Percentiles rank a stretch among this genome's conserved stretches.
These are phyloP conservation scores for Xylaria acuta DNA, from an alignment of 495 filamentous ascomycete genomes.

Conservation along the genomic window DNA sequence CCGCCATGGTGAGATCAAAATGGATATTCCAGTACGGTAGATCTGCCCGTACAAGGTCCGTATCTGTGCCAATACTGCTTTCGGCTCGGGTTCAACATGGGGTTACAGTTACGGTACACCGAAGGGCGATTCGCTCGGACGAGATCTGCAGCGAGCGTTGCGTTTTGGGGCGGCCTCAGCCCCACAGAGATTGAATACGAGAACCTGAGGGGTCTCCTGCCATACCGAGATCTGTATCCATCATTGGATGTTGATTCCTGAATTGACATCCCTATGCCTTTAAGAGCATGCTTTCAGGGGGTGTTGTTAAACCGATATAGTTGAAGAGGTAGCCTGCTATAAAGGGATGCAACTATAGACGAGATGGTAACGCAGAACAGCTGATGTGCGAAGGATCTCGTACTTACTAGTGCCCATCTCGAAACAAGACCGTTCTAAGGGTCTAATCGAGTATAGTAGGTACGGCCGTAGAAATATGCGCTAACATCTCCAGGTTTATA, in stretches of 20 bases:
- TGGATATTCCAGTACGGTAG: not conserved
- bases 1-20: constrained; percentile 12
- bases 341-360: not conserved
- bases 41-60: constrained; percentile 16
- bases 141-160: constrained; percentile 19
- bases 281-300: too few species aligned
- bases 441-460: not conserved
- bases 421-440: not conserved
- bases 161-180: constrained; percentile 13
- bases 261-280: not conserved
- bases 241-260: constrained; percentile 1
- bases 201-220: constrained; percentile 20
- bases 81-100: constrained; percentile 20
- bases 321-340: not conserved
- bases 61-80: constrained; percentile 18
- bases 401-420: not conserved
- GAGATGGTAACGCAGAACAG: not conserved
- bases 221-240: not conserved
- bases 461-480: not conserved
- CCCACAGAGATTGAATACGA: constrained; percentile 21
- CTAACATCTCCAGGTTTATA: not conserved
- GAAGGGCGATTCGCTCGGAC: not conserved
- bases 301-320: not conserved
- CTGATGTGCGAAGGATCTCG: not conserved
- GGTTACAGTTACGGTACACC: constrained; percentile 6